phyloP scores from a whole-genome alignment of 1,284 basidiomycete species.

The Ustilago vetiveriae region DNA sequence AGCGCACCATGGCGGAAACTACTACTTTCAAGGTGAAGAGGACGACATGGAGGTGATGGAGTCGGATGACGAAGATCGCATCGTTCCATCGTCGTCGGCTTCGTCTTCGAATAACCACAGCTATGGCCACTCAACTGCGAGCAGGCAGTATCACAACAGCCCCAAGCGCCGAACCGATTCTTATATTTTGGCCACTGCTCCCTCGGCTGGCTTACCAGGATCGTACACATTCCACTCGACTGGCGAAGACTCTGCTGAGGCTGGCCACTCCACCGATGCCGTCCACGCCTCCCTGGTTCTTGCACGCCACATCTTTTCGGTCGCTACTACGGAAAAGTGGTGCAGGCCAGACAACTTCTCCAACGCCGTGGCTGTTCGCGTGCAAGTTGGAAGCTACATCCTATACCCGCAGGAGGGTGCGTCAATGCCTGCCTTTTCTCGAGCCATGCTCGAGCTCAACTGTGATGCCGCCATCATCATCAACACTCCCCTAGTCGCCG shows the following conservation, averaged over 20 bases:
- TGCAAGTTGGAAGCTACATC: slow-evolving; percentile 45
- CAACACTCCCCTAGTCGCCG: slow-evolving; percentile 80
- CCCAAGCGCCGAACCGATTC: slow-evolving; percentile 23
- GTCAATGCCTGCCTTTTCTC: slow-evolving; percentile 28
- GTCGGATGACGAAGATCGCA: slow-evolving; percentile 26
- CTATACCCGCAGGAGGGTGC: slow-evolving; percentile 33
- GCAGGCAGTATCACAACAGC: slow-evolving; percentile 2
- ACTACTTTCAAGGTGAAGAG: slow-evolving; percentile 3
- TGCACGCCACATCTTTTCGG: slow-evolving; percentile 24
- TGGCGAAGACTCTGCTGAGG: slow-evolving; percentile 10
- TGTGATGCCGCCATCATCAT: slow-evolving; percentile 82
- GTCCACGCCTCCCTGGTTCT: slow-evolving; percentile 30
- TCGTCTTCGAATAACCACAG: slow-evolving; percentile 17
- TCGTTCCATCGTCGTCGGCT: slow-evolving; percentile 9
- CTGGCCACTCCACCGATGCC: slow-evolving; percentile 19
- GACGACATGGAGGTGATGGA: slow-evolving; percentile 35
- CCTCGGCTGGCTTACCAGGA: slow-evolving; percentile 11
- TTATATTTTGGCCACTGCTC: slow-evolving; percentile 21
- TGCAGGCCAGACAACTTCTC: slow-evolving; percentile 34
- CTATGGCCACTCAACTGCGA: slow-evolving; percentile 1
- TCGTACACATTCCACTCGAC: slow-evolving; percentile 22
- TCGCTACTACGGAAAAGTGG: slow-evolving; percentile 31
- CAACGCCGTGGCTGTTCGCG: slow-evolving; percentile 43
- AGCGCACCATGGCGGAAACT: slow-evolving; percentile 6
- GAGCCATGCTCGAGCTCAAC: slow-evolving; percentile 77